Base-by-base conservation (phyloP, 257 asterid species). In the Plantago major region DNA sequence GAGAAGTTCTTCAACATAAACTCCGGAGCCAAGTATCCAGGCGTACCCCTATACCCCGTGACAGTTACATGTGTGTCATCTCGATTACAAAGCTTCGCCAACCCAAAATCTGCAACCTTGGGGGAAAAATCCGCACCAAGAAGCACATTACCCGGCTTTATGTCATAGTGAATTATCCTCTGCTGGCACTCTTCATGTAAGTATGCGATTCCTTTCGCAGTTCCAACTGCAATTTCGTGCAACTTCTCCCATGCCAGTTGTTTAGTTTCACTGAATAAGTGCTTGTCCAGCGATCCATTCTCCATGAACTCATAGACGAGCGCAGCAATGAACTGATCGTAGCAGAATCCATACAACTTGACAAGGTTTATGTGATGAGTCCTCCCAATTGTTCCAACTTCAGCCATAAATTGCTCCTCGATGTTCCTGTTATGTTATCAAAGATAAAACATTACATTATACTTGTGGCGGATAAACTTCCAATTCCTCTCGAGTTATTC, bases 151-250 rank as follows among this genome's bases (percentile, higher is more conserved):
- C 67, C 70, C 0, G 78, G 81, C 56, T 76, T 76, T 19, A 76
- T 76, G 43, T 76, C 81, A 16, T 72, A 68, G 9, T 74, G 75
- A 30, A 74, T 65, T 15, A 74, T 74, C 66, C 69, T 65, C 42
- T 70, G 58, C 62, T 69, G 54, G 40, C 79, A 74, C 52, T 63
- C 70, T n/a, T 74, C 76, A 12, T 73, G 78, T 18, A 77, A 55
- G 17, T 77, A 77, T 3, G 78, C 76, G 7, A 77, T 70, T 0
- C 82, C 82, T 48, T 73, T 77, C 0, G 82, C 78, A 1, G 78
- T 77, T 61, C 82, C 78, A 9, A 72, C 49, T 11, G 76, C 82
- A n/a, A 69, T 73, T 16, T 77, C 76, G 8, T 77, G 71, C n/a
- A 77, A 52, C 57, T 69, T 73, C 28, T 66, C 74, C 82, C 82